These are phyloP conservation scores for Penicillium crystallinum DNA, from an alignment of 495 filamentous ascomycete genomes.

Conservation along the genomic window DNA sequence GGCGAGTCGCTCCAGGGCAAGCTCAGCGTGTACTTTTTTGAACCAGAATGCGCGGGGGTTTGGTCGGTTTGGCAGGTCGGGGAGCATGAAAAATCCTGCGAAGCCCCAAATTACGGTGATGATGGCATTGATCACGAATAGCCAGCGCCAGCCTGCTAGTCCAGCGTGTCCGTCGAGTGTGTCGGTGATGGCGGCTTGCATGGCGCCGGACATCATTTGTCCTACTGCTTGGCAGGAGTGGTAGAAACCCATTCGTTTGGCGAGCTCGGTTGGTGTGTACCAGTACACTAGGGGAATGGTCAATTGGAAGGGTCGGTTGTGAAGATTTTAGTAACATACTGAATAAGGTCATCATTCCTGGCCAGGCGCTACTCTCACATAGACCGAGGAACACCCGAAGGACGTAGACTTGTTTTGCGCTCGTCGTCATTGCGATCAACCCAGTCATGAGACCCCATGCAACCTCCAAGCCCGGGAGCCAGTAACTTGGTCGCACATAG, in stretches of 20 bases:
- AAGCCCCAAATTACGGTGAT: constrained; percentile 56
- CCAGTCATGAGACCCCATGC: constrained; percentile 40
- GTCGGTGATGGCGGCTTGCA: constrained; percentile 31
- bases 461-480: constrained; percentile 51
- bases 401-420: constrained; percentile 25
- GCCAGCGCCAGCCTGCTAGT: constrained; percentile 62
- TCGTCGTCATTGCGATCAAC: constrained; percentile 22
- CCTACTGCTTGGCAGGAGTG: constrained; percentile 34
- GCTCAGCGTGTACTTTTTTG: constrained; percentile 22
- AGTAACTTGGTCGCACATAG: constrained; percentile 48
- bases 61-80: constrained; percentile 32
- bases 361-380: constrained; percentile 31
- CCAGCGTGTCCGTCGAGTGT: constrained; percentile 51
- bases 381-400: constrained; percentile 29
- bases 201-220: constrained; percentile 30
- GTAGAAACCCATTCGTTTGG: constrained; percentile 44
- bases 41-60: constrained; percentile 33
- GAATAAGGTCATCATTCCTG: constrained; percentile 31
- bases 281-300: constrained; percentile 23
- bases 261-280: constrained; percentile 38
- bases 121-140: constrained; percentile 50
- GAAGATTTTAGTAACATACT: constrained; percentile 8
- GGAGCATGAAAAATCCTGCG: constrained; percentile 56
- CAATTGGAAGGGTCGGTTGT: not conserved
- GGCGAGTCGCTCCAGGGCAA: constrained; percentile 25